These are phyloP conservation scores for Harringtonia lauricola DNA, from an alignment of 2,329 filamentous ascomycete genomes.

Conservation along the genomic window DNA sequence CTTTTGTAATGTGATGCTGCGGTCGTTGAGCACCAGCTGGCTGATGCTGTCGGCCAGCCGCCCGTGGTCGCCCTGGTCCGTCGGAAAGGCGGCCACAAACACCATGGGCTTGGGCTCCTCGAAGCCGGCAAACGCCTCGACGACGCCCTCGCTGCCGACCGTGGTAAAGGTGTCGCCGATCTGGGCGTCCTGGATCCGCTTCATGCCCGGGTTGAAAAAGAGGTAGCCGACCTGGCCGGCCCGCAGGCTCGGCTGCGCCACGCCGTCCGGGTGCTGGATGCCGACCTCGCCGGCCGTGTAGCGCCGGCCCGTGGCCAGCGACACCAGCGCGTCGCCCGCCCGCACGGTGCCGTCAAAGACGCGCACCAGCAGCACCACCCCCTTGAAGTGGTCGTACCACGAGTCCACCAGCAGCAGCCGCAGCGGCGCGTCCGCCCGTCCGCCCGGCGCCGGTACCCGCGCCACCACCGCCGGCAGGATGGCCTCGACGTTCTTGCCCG, in stretches of 20 bases:
- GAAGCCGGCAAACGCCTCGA: slow-evolving; percentile 80
- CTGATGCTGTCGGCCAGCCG: slow-evolving; percentile 89
- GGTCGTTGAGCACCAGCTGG: slow-evolving; percentile 87
- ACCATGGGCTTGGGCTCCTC: slow-evolving; percentile 99
- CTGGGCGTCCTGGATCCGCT: slow-evolving; percentile 88
- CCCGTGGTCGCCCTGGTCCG: slow-evolving; percentile 77
- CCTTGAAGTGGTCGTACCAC: slow-evolving; percentile 95
- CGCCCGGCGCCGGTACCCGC: slow-evolving; percentile 68
- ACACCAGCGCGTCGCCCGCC: slow-evolving; percentile 76
- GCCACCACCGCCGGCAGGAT: slow-evolving; percentile 80
- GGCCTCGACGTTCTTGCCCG: slow-evolving; percentile 74
- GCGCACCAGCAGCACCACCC: slow-evolving; percentile 81
- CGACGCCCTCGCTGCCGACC: slow-evolving; percentile 61
- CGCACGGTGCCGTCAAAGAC: slow-evolving; percentile 80
- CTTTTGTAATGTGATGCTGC: slow-evolving; percentile 87
- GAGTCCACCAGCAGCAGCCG: slow-evolving; percentile 88
- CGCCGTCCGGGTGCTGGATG: slow-evolving; percentile 87
- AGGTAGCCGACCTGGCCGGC: slow-evolving; percentile 96
- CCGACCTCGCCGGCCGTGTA: slow-evolving; percentile 95
- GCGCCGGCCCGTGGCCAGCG: slow-evolving; percentile 76
- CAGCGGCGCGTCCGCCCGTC: slow-evolving; percentile 61
- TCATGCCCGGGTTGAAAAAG: slow-evolving; percentile 98
- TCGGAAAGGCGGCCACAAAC: slow-evolving; percentile 92
- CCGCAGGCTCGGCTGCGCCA: slow-evolving; percentile 65
- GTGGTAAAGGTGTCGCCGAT: slow-evolving; percentile 91